Conservation (phyloP, 179 eudicot species). For the Silene vulgaris region DNA sequence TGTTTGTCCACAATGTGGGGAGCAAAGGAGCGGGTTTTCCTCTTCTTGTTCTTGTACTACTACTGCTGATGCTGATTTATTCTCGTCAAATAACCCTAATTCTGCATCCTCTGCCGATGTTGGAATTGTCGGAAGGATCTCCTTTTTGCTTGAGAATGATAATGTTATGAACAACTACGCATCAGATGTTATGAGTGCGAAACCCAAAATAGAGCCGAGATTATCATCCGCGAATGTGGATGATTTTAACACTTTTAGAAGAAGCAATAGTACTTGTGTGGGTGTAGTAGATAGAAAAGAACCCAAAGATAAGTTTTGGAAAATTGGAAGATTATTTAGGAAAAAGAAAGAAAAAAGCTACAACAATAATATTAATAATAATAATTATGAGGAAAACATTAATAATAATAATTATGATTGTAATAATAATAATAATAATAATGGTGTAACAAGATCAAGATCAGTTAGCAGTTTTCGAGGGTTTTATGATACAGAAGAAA, state of each 20-base stretch:
- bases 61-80: constrained; percentile 20
- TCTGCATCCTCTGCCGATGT: constrained; percentile 35
- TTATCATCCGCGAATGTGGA: constrained; percentile 17
- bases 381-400: constrained; percentile 22
- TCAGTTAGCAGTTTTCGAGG: constrained; percentile 64
- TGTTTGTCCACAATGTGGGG: constrained; percentile 74
- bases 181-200: constrained; percentile 18
- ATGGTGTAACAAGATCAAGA: constrained; percentile 67
- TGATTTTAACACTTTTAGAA: constrained; percentile 34
- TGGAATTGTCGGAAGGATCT: constrained; percentile 54
- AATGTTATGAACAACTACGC: not conserved
- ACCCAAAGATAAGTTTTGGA: constrained; percentile 46
- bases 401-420: constrained; percentile 22
- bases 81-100: constrained; percentile 36
- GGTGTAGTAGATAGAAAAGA: constrained; percentile 10
- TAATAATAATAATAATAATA: not conserved
- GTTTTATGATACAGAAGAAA: constrained; percentile 35
- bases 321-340: constrained; percentile 54
- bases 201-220: constrained; percentile 12
- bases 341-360: constrained; percentile 41
- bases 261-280: constrained; percentile 57
- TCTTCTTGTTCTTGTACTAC: constrained; percentile 68
- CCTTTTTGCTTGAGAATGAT: constrained; percentile 66
- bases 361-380: constrained; percentile 13
- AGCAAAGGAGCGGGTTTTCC: constrained; percentile 39